These are phyloP conservation scores for Physcomitrellopsis africana DNA, from an alignment of 225 moss, liverwort and hornwort genomes.

Conservation along the genomic window DNA sequence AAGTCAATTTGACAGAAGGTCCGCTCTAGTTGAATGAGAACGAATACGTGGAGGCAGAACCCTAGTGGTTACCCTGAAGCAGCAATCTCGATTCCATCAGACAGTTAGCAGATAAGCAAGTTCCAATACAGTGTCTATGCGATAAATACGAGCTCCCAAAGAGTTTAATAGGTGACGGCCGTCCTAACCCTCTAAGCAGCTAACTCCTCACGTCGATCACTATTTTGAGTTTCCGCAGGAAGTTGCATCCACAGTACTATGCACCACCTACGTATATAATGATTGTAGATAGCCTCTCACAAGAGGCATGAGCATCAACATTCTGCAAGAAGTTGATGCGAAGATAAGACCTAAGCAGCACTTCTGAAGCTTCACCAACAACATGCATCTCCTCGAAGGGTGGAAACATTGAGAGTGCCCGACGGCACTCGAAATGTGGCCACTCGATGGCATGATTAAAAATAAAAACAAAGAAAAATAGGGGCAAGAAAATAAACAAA, in stretches of 20 bases:
- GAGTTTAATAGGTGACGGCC: background rate
- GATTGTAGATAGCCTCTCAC: background rate
- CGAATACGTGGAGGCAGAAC: background rate
- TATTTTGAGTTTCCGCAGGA: background rate
- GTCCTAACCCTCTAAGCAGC: background rate
- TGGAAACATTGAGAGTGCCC: background rate
- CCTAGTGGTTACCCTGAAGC: background rate
- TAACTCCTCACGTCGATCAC: background rate
- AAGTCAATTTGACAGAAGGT: background rate
- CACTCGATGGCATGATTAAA: no score
- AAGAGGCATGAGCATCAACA: background rate
- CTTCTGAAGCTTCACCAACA: background rate
- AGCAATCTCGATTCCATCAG: background rate
- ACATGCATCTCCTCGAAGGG: background rate
- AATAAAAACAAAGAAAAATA: no score
- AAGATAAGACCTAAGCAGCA: background rate
- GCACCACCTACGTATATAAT: background rate
- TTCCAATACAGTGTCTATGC: background rate
- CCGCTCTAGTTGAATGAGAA: background rate
- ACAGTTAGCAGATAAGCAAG: background rate
- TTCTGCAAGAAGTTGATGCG: background rate
- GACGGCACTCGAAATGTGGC: background rate
- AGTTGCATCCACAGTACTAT: background rate
- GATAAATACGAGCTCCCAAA: background rate
- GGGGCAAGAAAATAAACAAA: no score